Evolutionary conservation across 1,139 yeast genomes (phyloP), one percentile per base, ranked within the genome.

Genomic region (Pichia inconspicua): DNA sequence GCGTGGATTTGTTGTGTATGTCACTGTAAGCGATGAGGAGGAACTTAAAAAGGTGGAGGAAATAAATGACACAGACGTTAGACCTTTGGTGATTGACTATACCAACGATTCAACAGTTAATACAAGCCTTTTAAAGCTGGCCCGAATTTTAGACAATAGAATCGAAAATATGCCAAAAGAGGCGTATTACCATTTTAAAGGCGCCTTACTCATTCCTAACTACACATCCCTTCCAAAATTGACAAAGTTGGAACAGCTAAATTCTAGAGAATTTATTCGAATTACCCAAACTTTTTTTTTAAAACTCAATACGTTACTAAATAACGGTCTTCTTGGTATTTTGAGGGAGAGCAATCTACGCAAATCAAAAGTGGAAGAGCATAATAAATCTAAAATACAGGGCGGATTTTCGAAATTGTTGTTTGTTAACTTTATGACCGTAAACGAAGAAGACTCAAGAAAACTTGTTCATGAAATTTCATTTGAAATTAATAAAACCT

Each of bases 1-100:
- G 45, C 70, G 95, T 48, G 95, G 96, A 1, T 84, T 84, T 60
- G 82, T 87, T 32, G 89, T 87, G 4, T 87, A 83, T 63, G 71
- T 87, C 56, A 82, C 94, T 1, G 80, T 86, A 4, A 67, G 80
- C 12, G 82, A 83, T 51, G 80, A 77, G 11, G 77, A 74, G 44
- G 94, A 85, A 56, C 72, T 75, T 47, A 75, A 72, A 52, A 73
- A 79, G 49, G 75, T 86, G 42, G 77, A 74, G 53, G 71, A 75
- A 44, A 80, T 77, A 54, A 68, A 72, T 43, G 69, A 71, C 35
- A 65, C 78, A 4, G 84, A 79, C 59, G 81, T 75, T 64, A 78
- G 70, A 61, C 80, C 73, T 57, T 75, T 67, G 67, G 75, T 68
- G 63, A 71, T 71, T 60, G 79, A 69, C 60, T 74, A 68, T 50